These are phyloP conservation scores for Gonium pectorale DNA, from an alignment of 139 green algal species.

Conservation along the genomic window DNA sequence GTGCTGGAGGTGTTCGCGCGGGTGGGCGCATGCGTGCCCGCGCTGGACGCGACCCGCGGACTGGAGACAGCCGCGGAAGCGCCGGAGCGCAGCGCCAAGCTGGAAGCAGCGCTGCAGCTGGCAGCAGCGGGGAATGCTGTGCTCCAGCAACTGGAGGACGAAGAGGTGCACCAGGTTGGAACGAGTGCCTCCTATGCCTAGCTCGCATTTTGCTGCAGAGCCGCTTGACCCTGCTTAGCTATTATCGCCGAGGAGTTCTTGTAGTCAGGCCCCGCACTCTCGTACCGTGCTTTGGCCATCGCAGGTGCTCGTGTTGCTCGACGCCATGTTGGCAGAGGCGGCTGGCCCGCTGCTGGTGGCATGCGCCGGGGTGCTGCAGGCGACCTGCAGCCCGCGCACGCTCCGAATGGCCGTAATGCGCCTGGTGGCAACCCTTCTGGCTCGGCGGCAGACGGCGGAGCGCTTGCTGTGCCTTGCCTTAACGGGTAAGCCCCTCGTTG, in stretches of 20 bases:
- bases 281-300: too few species aligned
- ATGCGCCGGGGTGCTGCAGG: conserved; percentile 43
- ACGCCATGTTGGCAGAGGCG: background rate
- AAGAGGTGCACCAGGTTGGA: background rate
- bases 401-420: conserved; percentile 37
- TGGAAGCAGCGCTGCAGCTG: background rate
- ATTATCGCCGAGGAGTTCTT: too few species aligned
- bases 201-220: too few species aligned
- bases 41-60: background rate
- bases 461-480: conserved; percentile 3
- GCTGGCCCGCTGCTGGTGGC: conserved; percentile 1
- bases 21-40: background rate
- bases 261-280: too few species aligned
- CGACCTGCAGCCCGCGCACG: background rate
- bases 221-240: too few species aligned
- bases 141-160: conserved; percentile 23
- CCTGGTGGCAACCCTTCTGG: conserved; percentile 51
- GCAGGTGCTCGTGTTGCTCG: background rate
- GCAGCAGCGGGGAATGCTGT: conserved; percentile 6
- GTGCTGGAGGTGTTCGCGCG: conserved; percentile 24
- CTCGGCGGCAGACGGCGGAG: conserved; percentile 8
- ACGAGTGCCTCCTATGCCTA: too few species aligned
- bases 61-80: background rate
- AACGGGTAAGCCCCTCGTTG: background rate
- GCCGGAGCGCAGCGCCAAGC: background rate